phyloP scores from a whole-genome alignment of 768 basidiomycete genomes.

The Chlorophyllum brunneum region DNA sequence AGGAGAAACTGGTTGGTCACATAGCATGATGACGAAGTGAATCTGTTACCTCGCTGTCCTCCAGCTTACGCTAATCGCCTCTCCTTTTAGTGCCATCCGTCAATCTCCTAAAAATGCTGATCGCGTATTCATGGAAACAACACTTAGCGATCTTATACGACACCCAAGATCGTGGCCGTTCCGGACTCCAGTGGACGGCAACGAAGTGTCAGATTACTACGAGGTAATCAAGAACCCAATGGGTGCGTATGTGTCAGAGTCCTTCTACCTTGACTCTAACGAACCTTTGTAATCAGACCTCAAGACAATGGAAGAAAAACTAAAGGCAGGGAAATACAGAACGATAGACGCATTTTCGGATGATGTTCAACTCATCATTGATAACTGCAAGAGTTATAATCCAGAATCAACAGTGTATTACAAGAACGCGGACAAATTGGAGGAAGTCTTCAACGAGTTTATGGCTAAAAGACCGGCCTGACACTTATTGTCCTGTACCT shows the following conservation, averaged over 20 bases:
- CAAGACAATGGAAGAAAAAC: conserved; percentile 81
- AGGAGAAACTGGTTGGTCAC: conserved; percentile 94
- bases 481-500: neutral
- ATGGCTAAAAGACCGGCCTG: conserved; percentile 6
- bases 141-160: conserved; percentile 73
- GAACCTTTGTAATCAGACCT: conserved; percentile 65
- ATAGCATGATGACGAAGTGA: conserved; percentile 72
- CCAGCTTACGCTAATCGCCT: neutral
- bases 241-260: conserved; percentile 53
- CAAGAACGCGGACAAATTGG: conserved; percentile 81
- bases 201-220: conserved; percentile 86
- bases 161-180: conserved; percentile 90
- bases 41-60: conserved; percentile 19
- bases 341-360: conserved; percentile 69
- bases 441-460: conserved; percentile 67
- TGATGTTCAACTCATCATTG: conserved; percentile 82
- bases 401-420: conserved; percentile 75
- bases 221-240: conserved; percentile 88
- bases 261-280: neutral
- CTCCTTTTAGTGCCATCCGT: conserved; percentile 27
- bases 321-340: conserved; percentile 83
- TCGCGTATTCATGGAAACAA: conserved; percentile 66
- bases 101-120: conserved; percentile 45
- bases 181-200: conserved; percentile 67
- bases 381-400: conserved; percentile 90